Evolutionary conservation across 345 rosid species (phyloP).

Genomic region (Hibiscus tridactylites): DNA sequence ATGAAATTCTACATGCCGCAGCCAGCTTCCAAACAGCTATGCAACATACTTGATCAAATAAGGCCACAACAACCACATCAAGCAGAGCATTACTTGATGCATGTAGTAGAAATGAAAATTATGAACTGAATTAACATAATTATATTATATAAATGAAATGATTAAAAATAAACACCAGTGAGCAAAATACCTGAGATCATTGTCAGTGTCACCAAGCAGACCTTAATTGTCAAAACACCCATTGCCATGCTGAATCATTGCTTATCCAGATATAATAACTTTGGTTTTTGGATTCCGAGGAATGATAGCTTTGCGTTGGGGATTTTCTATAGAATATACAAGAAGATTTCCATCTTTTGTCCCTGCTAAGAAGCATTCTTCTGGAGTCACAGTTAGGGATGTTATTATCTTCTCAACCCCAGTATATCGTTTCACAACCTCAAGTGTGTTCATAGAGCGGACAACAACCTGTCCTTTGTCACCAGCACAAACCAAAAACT

Average conservation of each 20-base stretch:
- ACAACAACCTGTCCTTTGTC: conserved; percentile 92
- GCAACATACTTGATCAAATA: neutral
- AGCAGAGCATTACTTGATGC: neutral
- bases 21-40: neutral
- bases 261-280: conserved; percentile 32
- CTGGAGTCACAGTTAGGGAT: conserved; percentile 71
- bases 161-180: neutral
- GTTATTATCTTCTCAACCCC: conserved; percentile 83
- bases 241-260: conserved; percentile 8
- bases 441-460: conserved; percentile 84
- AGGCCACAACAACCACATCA: neutral
- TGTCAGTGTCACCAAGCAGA: conserved; percentile 1
- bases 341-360: conserved; percentile 89
- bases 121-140: neutral
- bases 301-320: conserved; percentile 48
- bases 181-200: conserved; percentile 24
- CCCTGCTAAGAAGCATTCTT: conserved; percentile 92
- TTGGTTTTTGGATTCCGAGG: conserved; percentile 45
- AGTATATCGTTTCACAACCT: conserved; percentile 56
- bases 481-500: conserved; percentile 83
- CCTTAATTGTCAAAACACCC: neutral
- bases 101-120: neutral
- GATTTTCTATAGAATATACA: conserved; percentile 80
- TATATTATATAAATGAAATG: neutral
- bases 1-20: neutral